Conservation (phyloP, 75 land plant species). For the Sequoia sempervirens region DNA sequence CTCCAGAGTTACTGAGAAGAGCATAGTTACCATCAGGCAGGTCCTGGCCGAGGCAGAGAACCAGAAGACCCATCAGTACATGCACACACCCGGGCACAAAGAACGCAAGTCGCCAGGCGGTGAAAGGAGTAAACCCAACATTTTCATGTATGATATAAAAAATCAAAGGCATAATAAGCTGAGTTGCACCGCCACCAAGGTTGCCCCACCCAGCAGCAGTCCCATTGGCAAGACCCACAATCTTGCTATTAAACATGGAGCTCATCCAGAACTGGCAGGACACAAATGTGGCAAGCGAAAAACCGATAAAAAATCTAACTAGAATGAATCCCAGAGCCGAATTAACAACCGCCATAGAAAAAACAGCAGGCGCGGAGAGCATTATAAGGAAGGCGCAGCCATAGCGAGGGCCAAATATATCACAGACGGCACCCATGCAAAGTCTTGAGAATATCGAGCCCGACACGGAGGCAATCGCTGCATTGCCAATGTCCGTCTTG, state of each 20-base stretch:
- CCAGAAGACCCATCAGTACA: constrained; percentile 28
- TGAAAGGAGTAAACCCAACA: constrained; percentile 32
- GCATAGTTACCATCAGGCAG: constrained; percentile 58
- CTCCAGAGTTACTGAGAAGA: constrained; percentile 25
- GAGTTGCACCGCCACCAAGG: constrained; percentile 77
- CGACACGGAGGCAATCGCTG: constrained; percentile 77
- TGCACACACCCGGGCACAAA: constrained; percentile 63
- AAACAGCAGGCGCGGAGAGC: constrained; percentile 62
- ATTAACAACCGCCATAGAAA: constrained; percentile 32
- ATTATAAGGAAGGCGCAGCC: constrained; percentile 60
- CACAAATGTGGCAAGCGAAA: constrained; percentile 76
- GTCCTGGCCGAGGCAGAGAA: constrained; percentile 55
- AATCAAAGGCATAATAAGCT: constrained; percentile 62
- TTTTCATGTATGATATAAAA: constrained; percentile 22
- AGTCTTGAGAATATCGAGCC: constrained; percentile 65
- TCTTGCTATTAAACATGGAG: constrained; percentile 57
- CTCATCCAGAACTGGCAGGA: constrained; percentile 91
- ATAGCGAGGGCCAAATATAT: constrained; percentile 71
- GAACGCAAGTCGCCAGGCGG: constrained; percentile 74
- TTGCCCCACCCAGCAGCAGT: constrained; percentile 78
- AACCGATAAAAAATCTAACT: constrained; percentile 70
- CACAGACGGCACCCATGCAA: constrained; percentile 71
- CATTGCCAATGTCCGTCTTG: constrained; percentile 60
- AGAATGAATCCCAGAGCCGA: constrained; percentile 45
- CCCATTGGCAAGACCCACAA: constrained; percentile 72